Percentiles rank a stretch among this genome's conserved stretches.
Evolutionary conservation across 2,329 filamentous ascomycete genomes (phyloP).

Genomic region (Erysiphe neolycopersici): DNA sequence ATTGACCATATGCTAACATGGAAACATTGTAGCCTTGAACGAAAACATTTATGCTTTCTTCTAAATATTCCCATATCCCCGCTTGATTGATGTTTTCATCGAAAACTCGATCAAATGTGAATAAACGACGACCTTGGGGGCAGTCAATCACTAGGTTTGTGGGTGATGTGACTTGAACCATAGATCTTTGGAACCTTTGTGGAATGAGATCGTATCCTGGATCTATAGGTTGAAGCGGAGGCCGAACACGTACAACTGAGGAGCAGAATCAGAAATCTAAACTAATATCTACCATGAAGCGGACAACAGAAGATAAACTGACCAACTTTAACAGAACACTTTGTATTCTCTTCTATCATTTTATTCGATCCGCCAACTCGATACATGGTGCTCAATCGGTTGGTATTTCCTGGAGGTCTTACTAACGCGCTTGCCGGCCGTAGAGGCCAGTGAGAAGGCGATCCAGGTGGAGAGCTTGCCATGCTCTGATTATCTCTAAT

Average conservation of each 20-base stretch:
- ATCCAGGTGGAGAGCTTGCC: conserved; percentile 44
- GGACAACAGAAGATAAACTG: conserved; percentile 18
- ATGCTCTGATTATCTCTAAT: conserved; percentile 14
- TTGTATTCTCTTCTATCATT: conserved; percentile 69
- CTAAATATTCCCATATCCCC: conserved; percentile 81
- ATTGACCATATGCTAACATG: conserved; percentile 87
- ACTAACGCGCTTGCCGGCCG: conserved; percentile 64
- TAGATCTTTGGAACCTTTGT: conserved; percentile 77
- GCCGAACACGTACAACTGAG: conserved; percentile 72
- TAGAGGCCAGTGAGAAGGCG: conserved; percentile 28
- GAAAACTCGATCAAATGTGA: conserved; percentile 92
- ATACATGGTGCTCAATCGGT: conserved; percentile 63
- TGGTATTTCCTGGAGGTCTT: conserved; percentile 49
- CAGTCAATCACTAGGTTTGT: conserved; percentile 76
- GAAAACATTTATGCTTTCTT: conserved; percentile 72
- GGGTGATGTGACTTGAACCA: conserved; percentile 66
- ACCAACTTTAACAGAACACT: conserved; percentile 93
- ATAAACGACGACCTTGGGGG: conserved; percentile 76
- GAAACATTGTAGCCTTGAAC: conserved; percentile 97
- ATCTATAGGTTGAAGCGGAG: conserved; percentile 56
- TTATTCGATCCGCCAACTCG: conserved; percentile 46
- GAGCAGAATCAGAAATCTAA: conserved; percentile 4
- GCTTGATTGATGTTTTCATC: conserved; percentile 59
- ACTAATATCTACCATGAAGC: neutral
- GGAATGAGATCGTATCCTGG: conserved; percentile 89